Evolutionary conservation across 176 grass and related monocot genomes (phyloP).

Genomic region (Calamus simplicifolius): DNA sequence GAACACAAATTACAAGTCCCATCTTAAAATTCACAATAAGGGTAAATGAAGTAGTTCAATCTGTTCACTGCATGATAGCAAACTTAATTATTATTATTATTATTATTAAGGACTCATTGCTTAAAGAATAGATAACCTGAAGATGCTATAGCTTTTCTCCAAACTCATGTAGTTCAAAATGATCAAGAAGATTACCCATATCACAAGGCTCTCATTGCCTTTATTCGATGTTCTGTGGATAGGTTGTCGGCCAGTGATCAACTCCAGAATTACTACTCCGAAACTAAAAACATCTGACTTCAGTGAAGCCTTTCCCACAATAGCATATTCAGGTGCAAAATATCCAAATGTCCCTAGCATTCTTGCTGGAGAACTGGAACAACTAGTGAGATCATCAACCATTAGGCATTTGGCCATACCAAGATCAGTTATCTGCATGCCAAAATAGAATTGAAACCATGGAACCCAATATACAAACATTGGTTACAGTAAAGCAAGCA

Average conservation of each 20-base stretch:
- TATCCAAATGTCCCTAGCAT: conserved; percentile 98
- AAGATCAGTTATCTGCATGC: conserved; percentile 77
- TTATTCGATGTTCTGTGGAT: conserved; percentile 54
- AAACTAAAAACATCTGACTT: conserved; percentile 99
- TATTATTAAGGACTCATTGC: too few species aligned
- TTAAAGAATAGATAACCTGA: too few species aligned
- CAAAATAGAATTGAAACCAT: neutral
- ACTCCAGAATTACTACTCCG: conserved; percentile 85
- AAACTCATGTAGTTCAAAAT: neutral
- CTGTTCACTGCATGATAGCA: too few species aligned
- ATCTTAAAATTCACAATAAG: too few species aligned
- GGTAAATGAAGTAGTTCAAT: too few species aligned
- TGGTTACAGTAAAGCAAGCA: too few species aligned
- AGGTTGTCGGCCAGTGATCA: conserved; percentile 81
- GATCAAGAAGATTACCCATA: conserved; percentile 16
- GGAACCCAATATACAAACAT: neutral
- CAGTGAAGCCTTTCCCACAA: conserved; percentile 81
- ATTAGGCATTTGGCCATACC: conserved; percentile 93
- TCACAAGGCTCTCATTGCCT: conserved; percentile 78
- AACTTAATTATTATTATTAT: too few species aligned
- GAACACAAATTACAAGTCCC: too few species aligned
- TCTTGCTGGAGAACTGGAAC: conserved; percentile 79
- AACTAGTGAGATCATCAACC: conserved; percentile 77
- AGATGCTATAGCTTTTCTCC: conserved; percentile 1
- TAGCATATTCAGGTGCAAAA: conserved; percentile 96